phyloP scores from a whole-genome alignment of 345 rosid genomes.

The Mangifera indica region DNA sequence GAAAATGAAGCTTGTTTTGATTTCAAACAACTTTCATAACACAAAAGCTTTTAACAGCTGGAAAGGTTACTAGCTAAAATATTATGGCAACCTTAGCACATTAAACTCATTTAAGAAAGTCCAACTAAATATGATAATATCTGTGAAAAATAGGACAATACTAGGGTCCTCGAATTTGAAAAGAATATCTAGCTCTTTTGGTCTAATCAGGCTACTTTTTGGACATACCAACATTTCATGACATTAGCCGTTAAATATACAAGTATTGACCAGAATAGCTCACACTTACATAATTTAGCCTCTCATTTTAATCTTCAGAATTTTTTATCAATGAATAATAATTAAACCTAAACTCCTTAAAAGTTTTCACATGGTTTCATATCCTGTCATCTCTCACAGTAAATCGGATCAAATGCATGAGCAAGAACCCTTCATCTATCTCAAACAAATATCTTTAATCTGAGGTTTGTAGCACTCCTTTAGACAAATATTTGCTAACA shows the following conservation, averaged over 20 bases:
- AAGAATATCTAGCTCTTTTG: not conserved
- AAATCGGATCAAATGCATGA: not conserved
- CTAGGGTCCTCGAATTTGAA: not conserved
- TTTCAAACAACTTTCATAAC: slow-evolving; percentile 4
- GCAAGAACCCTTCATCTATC: not conserved
- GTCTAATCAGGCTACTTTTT: not conserved
- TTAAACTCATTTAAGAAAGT: not conserved
- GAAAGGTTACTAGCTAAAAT: not conserved
- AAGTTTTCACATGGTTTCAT: not conserved
- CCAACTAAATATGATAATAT: not conserved
- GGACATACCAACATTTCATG: not conserved
- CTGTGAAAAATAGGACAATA: not conserved
- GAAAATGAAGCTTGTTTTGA: slow-evolving; percentile 27
- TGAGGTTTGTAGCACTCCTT: not conserved
- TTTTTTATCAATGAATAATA: not conserved
- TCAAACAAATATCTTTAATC: not conserved
- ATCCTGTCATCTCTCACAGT: not conserved
- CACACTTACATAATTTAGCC: not conserved
- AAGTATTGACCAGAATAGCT: not conserved
- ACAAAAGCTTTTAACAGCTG: not conserved
- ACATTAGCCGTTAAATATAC: not conserved
- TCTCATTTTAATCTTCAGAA: not conserved
- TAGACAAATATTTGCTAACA: not conserved
- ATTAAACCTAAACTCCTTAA: not conserved
- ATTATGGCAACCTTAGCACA: not conserved